Conservation (phyloP, 441 rosid genomes). For the Biscutella auriculata region DNA sequence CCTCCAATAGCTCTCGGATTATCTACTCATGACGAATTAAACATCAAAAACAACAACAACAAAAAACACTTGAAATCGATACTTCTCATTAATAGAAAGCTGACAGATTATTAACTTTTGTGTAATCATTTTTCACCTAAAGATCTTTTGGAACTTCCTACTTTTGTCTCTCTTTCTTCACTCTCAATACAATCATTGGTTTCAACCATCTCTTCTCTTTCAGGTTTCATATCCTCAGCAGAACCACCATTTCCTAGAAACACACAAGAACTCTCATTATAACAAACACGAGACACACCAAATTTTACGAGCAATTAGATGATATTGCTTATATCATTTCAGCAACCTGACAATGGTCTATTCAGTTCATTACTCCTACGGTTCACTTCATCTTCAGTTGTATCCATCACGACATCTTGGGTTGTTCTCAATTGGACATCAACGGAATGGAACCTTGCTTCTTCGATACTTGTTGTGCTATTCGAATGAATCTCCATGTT, state of each 20-base stretch:
- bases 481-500: constrained; percentile 17
- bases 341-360: constrained; percentile 13
- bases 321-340: background rate
- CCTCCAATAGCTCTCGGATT: constrained; percentile 15
- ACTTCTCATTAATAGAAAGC: background rate
- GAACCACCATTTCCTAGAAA: constrained; percentile 8
- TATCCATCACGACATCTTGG: too few relatives aligned
- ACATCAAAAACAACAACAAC: background rate
- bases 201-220: constrained; percentile 5
- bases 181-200: constrained; percentile 3
- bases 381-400: constrained; percentile 10
- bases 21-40: too few relatives aligned
- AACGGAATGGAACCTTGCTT: constrained; percentile 10
- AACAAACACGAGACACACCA: too few relatives aligned
- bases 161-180: too few relatives aligned
- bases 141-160: constrained; percentile 4
- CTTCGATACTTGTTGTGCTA: background rate
- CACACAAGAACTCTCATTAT: background rate
- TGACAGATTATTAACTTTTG: background rate
- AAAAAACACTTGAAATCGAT: background rate
- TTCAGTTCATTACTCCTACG: constrained; percentile 25
- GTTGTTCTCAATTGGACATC: constrained; percentile 17
- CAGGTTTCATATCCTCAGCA: constrained; percentile 3
- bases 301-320: background rate
- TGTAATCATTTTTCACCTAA: constrained; percentile 21